These are phyloP conservation scores for Xylaria sp. DNA, from an alignment of 2,329 filamentous ascomycete genomes.

Conservation along the genomic window DNA sequence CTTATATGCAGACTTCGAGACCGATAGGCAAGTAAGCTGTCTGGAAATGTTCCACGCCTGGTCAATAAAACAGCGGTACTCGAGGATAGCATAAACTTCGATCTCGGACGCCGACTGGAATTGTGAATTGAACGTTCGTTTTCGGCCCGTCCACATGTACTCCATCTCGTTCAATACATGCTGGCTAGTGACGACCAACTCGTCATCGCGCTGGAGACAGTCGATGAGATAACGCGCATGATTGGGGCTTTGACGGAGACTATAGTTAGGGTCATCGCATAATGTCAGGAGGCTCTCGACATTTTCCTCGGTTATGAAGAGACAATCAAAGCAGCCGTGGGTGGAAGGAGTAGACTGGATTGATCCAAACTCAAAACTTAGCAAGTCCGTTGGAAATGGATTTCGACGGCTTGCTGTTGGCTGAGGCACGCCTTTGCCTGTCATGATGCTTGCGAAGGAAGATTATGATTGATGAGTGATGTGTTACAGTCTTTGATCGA, in stretches of 20 bases:
- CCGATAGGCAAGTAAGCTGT: conserved; percentile 15
- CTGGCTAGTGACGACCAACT: conserved; percentile 26
- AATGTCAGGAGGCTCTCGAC: conserved; percentile 23
- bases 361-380: neutral
- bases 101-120: conserved; percentile 6
- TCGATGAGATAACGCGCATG: conserved; percentile 6
- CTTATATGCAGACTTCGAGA: conserved; percentile 5
- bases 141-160: conserved; percentile 31
- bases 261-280: conserved; percentile 8
- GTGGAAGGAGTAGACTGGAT: conserved; percentile 5
- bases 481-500: neutral
- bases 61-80: conserved; percentile 25
- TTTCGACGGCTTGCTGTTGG: neutral
- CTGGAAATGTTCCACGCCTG: conserved; percentile 12
- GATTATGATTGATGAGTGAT: neutral
- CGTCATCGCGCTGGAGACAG: neutral
- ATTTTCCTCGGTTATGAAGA: conserved; percentile 26
- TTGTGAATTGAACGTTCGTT: conserved; percentile 5
- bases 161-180: conserved; percentile 28
- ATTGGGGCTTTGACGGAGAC: neutral
- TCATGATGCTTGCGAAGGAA: neutral
- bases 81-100: conserved; percentile 19
- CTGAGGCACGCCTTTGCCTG: neutral
- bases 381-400: neutral
- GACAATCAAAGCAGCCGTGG: conserved; percentile 11